Evolutionary conservation across 371 early-diverging fungal species (phyloP).

Genomic region (Coemansia sp.): DNA sequence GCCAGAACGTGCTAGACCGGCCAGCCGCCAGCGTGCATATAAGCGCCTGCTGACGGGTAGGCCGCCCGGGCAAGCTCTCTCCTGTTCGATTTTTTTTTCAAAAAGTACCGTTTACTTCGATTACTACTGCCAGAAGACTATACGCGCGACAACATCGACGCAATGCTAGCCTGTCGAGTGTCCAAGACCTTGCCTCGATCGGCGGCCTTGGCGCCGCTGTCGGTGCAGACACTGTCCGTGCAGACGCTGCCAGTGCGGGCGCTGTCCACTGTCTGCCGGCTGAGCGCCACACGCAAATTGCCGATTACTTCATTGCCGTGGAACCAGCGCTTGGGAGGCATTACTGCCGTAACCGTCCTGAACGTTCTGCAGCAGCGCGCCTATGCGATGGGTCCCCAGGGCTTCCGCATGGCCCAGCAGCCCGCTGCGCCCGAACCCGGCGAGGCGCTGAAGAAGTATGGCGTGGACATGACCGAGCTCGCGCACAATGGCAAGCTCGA

Average conservation of each 20-base stretch:
- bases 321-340: too few relatives aligned
- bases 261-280: background rate
- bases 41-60: too few relatives aligned
- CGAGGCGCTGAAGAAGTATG: slow-evolving; percentile 87
- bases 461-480: slow-evolving; percentile 72
- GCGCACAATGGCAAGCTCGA: slow-evolving; percentile 73
- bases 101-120: too few relatives aligned
- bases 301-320: too few relatives aligned
- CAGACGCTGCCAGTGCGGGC: background rate
- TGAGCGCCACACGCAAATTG: background rate
- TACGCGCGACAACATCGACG: too few relatives aligned
- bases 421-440: slow-evolving; percentile 46
- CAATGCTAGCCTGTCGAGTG: slow-evolving; percentile 17
- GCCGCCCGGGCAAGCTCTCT: too few relatives aligned
- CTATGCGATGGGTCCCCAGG: slow-evolving; percentile 51
- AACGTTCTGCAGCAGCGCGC: slow-evolving; percentile 6
- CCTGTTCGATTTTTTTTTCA: background rate
- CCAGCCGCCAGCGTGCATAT: background rate
- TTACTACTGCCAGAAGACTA: too few relatives aligned
- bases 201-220: too few relatives aligned
- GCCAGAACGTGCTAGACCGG: background rate
- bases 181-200: slow-evolving; percentile 1
- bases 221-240: too few relatives aligned
- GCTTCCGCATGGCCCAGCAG: slow-evolving; percentile 50
- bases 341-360: too few relatives aligned